Evolutionary conservation across 2,329 filamentous ascomycete species (phyloP), one percentile per base, ranked within the genome.

Genomic region (Metarhizium album): DNA sequence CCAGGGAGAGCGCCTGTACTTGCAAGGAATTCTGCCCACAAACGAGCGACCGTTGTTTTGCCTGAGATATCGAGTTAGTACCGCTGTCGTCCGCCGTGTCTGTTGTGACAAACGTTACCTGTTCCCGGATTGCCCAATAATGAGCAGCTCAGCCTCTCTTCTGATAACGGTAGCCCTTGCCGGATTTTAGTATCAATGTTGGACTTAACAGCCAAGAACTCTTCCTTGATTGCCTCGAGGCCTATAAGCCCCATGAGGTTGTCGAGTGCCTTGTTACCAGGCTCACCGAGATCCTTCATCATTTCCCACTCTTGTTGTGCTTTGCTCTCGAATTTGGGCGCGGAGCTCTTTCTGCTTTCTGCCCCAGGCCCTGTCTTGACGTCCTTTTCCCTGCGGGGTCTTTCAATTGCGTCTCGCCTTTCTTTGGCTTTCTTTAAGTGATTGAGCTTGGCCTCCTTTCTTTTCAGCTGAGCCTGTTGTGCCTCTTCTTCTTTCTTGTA

Each of bases 111-210:
- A 46, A 8, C 50, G 67, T 61, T 65, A 78, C 83, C 84, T 51
- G 86, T 90, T 3, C 87, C 86, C 0, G 86, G 86, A 57, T 90
- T 90, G 0, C 86, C 86, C 0, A 90, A 66, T 3, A 90, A 64
- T 0, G 75, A 74, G 1, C 77, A 74, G 7, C 83, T 78, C 48
- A 84, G 81, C 1, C 86, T 70, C 53, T 88, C 82, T 0, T 69
- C 65, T 1, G 65, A 68, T 0, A 86, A 61, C 1, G 79, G 72
- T 0, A 78, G 65, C 0, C 68, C 67, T 60, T 89, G 86, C 0
- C 81, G 71, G 0, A 81, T 58, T 0, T 72, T 65, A 0, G 74
- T 78, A 38, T 90, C 84, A 0, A 88, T 73, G 42, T 73, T 78
- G 0, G 69, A 65, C 56, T 88, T 88, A 60, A 86, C 79, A 0